A percentile compares a stretch with the other conserved stretches of the same genome.
Conservation (phyloP, 768 basidiomycete genomes). For the Kockovaella imperatae region DNA sequence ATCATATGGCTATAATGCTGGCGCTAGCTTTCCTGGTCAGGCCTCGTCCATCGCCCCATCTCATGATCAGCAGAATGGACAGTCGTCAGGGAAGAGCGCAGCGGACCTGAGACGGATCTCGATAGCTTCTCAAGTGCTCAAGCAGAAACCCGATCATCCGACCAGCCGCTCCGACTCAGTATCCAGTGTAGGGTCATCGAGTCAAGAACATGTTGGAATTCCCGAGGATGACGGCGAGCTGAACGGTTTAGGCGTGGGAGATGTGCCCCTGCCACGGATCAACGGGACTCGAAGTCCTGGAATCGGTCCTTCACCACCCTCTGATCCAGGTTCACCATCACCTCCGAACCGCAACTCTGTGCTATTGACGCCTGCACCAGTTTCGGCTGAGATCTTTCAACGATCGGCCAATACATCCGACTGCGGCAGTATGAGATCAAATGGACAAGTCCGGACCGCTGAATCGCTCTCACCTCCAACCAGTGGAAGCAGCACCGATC, state of each 20-base stretch:
- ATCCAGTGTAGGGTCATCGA: neutral
- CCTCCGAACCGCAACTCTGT: neutral
- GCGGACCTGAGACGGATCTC: constrained; percentile 12
- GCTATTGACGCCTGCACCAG: neutral
- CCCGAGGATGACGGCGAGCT: neutral
- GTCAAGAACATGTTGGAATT: neutral
- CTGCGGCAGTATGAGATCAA: too few species aligned
- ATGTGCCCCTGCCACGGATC: constrained; percentile 1
- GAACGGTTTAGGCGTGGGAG: constrained; percentile 11
- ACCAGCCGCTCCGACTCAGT: too few species aligned
- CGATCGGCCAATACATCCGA: too few species aligned
- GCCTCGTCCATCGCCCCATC: neutral
- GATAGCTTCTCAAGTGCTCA: constrained; percentile 11
- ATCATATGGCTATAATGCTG: neutral
- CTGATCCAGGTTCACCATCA: neutral
- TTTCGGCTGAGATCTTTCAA: too few species aligned
- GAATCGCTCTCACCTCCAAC: too few species aligned
- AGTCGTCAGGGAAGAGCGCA: neutral
- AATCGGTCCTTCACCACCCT: neutral
- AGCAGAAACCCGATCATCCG: constrained; percentile 9
- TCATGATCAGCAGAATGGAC: neutral
- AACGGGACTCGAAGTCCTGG: neutral
- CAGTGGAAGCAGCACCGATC: too few species aligned
- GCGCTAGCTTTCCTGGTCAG: too few species aligned
- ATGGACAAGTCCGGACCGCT: too few species aligned